Conservation (phyloP, 805 yeast genomes). For the Blastobotrys mokoenaii region DNA sequence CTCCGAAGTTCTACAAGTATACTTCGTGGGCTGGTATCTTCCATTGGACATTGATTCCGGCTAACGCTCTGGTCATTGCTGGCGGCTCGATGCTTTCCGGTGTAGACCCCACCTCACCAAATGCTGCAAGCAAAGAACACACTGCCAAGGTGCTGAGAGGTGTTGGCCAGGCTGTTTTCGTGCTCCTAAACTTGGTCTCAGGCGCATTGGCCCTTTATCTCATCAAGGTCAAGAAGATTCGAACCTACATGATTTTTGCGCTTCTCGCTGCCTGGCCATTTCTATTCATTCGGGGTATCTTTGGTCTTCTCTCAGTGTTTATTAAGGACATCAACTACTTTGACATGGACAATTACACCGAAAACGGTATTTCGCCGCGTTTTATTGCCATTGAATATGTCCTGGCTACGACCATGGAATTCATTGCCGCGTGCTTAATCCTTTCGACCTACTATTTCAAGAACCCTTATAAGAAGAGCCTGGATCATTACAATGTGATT, state of each 20-base stretch:
- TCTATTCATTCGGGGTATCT: conserved; percentile 13
- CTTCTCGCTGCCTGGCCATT: conserved; percentile 9
- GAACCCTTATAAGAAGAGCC: not conserved
- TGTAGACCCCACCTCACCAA: not conserved
- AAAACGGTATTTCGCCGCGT: conserved; percentile 4
- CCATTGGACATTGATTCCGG: conserved; percentile 10
- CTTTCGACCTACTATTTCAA: not conserved
- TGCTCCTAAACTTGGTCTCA: conserved; percentile 6
- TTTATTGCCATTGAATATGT: conserved; percentile 13
- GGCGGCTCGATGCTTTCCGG: conserved; percentile 14
- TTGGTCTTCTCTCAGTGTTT: conserved; percentile 12
- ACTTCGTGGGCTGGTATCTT: conserved; percentile 4
- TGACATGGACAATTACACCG: conserved; percentile 8
- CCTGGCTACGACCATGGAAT: conserved; percentile 16
- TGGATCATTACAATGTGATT: no score
- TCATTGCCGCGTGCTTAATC: conserved; percentile 5
- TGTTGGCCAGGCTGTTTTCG: conserved; percentile 13
- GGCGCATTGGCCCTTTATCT: conserved; percentile 3
- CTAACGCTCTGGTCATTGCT: conserved; percentile 11
- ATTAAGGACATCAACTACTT: conserved; percentile 9
- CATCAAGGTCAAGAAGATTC: conserved; percentile 1
- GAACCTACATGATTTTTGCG: conserved; percentile 7
- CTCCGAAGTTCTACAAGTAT: not conserved
- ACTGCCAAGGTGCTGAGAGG: conserved; percentile 9
- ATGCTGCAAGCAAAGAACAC: conserved; percentile 1